Base-by-base conservation (phyloP, 257 asterid genomes). In the Schizonepeta tenuifolia region DNA sequence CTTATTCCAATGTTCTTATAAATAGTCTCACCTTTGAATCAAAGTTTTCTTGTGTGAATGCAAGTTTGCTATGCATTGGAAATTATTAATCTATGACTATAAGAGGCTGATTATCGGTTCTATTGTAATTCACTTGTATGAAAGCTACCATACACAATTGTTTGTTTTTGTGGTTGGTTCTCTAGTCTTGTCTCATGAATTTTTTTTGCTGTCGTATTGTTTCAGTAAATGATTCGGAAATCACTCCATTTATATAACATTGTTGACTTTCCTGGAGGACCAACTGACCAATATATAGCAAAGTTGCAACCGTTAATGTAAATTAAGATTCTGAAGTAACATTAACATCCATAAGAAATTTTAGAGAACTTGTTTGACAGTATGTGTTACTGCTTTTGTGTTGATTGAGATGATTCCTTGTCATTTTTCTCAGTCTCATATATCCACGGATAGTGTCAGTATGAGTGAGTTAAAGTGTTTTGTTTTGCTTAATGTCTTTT, bases 301-400 rank as follows among this genome's bases (percentile, higher is more conserved):
- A 59, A 74, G 66, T 60, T 78, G 61, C 68, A 21, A 60, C 68
- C 71, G 67, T 76, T 73, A 17, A 70, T 54, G 31, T 5, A 56
- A 57, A 43, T 64, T 65, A 22, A 57, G 43, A 44, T 55, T 55
- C 66, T 9, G 13, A 33, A 6, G 28, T 43, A 54, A 66, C 41
- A 47, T n/a, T 17, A 51, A 22, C 38, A 28, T 73, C n/a, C 44
- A 2, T 36, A 5, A 40, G 55, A 10, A 17, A 9, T 10, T 10
- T 72, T 22, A 14, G 20, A 36, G 46, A 60, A 73, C 69, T 55
- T 50, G 71, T 69, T 43, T 13, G 9, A 10, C 49, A 59, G 64
- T 70, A 3, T 41, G 46, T 33, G 35, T 24, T 12, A 63, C 9
- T 15, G 31, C 44, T 55, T 50, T 38, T 69, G 24, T 65, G 56